Evolutionary conservation across 2,329 filamentous ascomycete genomes (phyloP), one percentile per base, ranked within the genome.

Genomic region (Stagonosporopsis cucurbitacearum): DNA sequence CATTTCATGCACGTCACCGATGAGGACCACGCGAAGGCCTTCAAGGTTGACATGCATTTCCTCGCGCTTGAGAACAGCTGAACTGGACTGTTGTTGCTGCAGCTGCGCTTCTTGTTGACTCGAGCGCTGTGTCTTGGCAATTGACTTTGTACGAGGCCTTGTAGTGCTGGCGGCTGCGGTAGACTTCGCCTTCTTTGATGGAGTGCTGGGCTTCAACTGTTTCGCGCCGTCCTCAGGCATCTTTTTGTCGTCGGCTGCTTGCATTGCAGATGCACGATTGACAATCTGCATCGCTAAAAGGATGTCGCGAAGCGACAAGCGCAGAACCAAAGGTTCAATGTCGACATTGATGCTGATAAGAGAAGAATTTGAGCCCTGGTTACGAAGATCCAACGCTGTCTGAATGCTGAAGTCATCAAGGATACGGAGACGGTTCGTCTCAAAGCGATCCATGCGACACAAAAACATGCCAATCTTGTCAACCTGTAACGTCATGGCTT

Each of bases 401-500:
- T 95, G 90, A 9, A 98, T 81, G 2, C 92, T 96, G 73, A 99
- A 99, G 75, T 99, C 93, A 71, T 99, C 96, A 28, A 99, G 85
- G 58, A 99, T 96, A 17, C 95, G 88, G 42, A 99, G 82, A 33
- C 92, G 87, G 36, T 89, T 93, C 3, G 90, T 92, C 65, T 99
- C 94, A 65, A 98, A 98, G 60, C 88, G 91, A 75, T 99, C 96
- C 95, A 99, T 99, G 12, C 95, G 90, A 72, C 96, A 99, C 28
- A 99, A 77, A 74, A 97, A 99, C 95, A 99, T 99, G 65, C 95
- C 95, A 49, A 98, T 86, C 70, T 98, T 88, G 7, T 92, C 93
- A 2, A 99, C 87, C 71, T 99, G 94, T 70, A 99, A 84, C 0
- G 95, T 97, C 65, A 96, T 84, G 8, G 94, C 91, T 78, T 98